These are phyloP conservation scores for Ustilago sp. DNA, from an alignment of 1,284 basidiomycete species.

Conservation along the genomic window DNA sequence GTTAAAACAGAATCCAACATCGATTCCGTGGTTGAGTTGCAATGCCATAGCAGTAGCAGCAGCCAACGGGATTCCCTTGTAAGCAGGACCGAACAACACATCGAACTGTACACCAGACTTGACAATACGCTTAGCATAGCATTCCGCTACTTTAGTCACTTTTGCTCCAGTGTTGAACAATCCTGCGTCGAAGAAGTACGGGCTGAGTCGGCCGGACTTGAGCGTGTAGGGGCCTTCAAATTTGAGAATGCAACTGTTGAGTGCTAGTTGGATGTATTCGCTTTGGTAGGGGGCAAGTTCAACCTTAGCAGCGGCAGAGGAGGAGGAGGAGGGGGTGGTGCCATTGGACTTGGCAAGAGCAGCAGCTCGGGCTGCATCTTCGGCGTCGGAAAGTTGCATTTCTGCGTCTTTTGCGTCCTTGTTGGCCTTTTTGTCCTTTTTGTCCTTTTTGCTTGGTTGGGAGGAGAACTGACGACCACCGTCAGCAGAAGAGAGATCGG, in stretches of 20 bases:
- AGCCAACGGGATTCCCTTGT: slow-evolving; percentile 96
- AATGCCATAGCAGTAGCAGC: slow-evolving; percentile 86
- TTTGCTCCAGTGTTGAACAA: slow-evolving; percentile 83
- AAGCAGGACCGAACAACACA: slow-evolving; percentile 94
- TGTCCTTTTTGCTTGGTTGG: slow-evolving; percentile 36
- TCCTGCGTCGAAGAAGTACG: slow-evolving; percentile 97
- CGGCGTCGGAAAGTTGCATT: slow-evolving; percentile 29
- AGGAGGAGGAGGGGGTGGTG: slow-evolving; percentile 9
- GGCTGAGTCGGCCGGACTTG: slow-evolving; percentile 92
- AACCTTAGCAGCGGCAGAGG: slow-evolving; percentile 27
- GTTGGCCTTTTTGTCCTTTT: slow-evolving; percentile 20
- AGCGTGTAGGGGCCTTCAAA: slow-evolving; percentile 68
- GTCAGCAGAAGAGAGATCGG: slow-evolving; percentile 59
- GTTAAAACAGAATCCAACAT: slow-evolving; percentile 89
- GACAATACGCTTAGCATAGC: slow-evolving; percentile 85
- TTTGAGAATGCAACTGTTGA: slow-evolving; percentile 60
- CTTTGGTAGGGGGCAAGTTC: slow-evolving; percentile 60
- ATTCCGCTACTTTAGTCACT: slow-evolving; percentile 82
- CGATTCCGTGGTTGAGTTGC: slow-evolving; percentile 75
- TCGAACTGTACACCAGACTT: slow-evolving; percentile 75
- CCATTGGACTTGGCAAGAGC: slow-evolving; percentile 16
- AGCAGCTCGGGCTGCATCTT: slow-evolving; percentile 47
- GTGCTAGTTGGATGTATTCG: slow-evolving; percentile 65
- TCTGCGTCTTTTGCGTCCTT: slow-evolving; percentile 29
- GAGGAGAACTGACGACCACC: slow-evolving; percentile 62